Base-by-base conservation (phyloP, 2,329 filamentous ascomycete species). In the Coniochaeta sp. region DNA sequence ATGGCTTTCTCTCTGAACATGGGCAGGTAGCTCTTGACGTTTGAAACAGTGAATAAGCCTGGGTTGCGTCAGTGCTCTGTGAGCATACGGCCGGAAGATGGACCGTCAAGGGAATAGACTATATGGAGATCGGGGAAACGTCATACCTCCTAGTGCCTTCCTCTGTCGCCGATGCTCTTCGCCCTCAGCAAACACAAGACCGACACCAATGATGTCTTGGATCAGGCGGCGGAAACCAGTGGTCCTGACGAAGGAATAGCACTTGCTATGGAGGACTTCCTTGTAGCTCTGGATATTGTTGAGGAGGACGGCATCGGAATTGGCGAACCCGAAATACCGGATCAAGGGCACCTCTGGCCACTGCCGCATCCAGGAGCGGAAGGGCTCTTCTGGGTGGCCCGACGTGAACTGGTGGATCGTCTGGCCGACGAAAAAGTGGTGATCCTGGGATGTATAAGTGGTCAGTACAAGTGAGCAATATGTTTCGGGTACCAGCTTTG, bases 401-500 rank as follows among this genome's bases (percentile, higher is more conserved):
- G 47, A 72, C 69, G 16, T 73, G 22, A 70, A 60, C 54, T 70
- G 69, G 9, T 26, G 17, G 34, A 34, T 14, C 10, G 54, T 56
- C 63, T 79, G 76, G 7, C 78, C 78, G 14, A 80, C 61, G 44
- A 79, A 64, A 54, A 73, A 68, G 44, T 70, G 65, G 38, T 75
- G 70, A 57, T 76, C 69, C 75, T 78, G 28, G 9, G n/a, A 1
- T 12, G 36, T 52, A 28, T 42, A 59, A 16, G 24, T 44, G 1
- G 40, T 38, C 12, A 40, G 32, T 24, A 12, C 14, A 22, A n/a
- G 24, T 17, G 14, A 30, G 17, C 47, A 28, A 12, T 17, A 52
- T 52, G 47, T 52, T 52, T 52, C 47, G 47, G 47, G 17, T 52
- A n/a, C 26, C 16, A 30, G 47, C 47, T 16, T 56, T n/a, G n/a